Base-by-base conservation (phyloP, 176 grass and related monocot genomes). In the Oryza glumipatula region DNA sequence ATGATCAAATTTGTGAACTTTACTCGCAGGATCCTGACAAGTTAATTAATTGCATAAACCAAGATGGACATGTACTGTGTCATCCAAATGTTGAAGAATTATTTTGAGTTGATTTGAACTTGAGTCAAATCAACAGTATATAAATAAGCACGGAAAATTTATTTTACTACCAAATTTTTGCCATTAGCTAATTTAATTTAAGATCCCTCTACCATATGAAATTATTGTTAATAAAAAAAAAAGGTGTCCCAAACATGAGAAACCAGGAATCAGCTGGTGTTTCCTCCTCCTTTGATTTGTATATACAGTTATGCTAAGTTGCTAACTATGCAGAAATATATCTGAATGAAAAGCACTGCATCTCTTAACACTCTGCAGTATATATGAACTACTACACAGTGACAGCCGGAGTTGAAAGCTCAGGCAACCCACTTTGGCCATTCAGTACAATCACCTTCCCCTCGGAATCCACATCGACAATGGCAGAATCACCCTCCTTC, bases 381-480 rank as follows among this genome's bases (percentile, higher is more conserved):
- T 41, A 41, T 47, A 73, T 22, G 4, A n/a, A n/a, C 39, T 7
- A 41, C 77, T 63, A 63, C 58, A 90, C 86, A 24, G 86, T 54
- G 76, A 91, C 67, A 0, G 83, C 80, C 10, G 94, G 84, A 22
- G 83, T 21, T 72, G 89, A n/a, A 48, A 92, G 52, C 76, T 93
- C 94, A 1, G 88, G 91, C 60, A 91, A 56, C 21, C 68, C 90
- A 1, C 88, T 77, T 32, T 88, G 87, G 2, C 94, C 76, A 33
- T 91, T 90, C 7, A 97, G 90, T 74, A 97, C 94, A 1, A 92
- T 24, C 4, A 92, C 89, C 77, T 90, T 94, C 32, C 92, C 87
- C 9, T 94, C 92, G 0, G 94, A 92, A 67, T 97, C 94, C 19
- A 94, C 85, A 70, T 97, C 94, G 6, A 97, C 94, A 45, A 97